These are phyloP conservation scores for Microdochium bolleyi DNA, from an alignment of 2,329 filamentous ascomycete genomes.

Conservation along the genomic window DNA sequence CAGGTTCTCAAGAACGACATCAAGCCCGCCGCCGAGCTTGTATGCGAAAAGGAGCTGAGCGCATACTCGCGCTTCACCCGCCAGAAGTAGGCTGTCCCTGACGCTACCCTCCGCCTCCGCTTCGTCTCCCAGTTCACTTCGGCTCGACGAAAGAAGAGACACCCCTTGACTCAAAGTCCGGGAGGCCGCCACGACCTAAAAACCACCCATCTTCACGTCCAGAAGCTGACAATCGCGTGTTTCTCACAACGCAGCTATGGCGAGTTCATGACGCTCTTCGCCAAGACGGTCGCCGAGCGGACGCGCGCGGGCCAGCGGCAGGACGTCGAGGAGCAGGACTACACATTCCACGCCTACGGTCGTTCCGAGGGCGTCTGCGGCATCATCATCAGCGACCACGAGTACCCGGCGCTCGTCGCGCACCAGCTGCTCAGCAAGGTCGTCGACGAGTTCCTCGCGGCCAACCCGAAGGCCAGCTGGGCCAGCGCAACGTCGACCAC, in stretches of 20 bases:
- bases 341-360: constrained; percentile 72
- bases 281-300: constrained; percentile 79
- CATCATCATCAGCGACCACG: constrained; percentile 69
- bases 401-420: constrained; percentile 71
- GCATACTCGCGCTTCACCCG: constrained; percentile 76
- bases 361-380: constrained; percentile 67
- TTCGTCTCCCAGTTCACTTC: too few species aligned
- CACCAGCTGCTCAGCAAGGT: constrained; percentile 83
- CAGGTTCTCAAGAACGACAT: constrained; percentile 76
- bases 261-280: constrained; percentile 75
- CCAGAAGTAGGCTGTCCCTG: constrained; percentile 51
- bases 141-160: too few species aligned
- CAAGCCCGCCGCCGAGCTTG: constrained; percentile 70
- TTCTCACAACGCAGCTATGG: constrained; percentile 28
- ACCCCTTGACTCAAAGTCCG: too few species aligned
- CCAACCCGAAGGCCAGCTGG: constrained; percentile 66
- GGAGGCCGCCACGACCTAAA: constrained; percentile 4
- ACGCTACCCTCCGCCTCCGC: too few species aligned
- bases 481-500: constrained; percentile 23
- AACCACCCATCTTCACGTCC: neutral
- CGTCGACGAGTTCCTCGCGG: constrained; percentile 75
- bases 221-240: constrained; percentile 6
- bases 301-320: constrained; percentile 76
- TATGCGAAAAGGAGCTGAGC: constrained; percentile 67
- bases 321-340: constrained; percentile 75